phyloP scores from a whole-genome alignment of 2,329 filamentous ascomycete genomes.

The Cladosporium sp. region DNA sequence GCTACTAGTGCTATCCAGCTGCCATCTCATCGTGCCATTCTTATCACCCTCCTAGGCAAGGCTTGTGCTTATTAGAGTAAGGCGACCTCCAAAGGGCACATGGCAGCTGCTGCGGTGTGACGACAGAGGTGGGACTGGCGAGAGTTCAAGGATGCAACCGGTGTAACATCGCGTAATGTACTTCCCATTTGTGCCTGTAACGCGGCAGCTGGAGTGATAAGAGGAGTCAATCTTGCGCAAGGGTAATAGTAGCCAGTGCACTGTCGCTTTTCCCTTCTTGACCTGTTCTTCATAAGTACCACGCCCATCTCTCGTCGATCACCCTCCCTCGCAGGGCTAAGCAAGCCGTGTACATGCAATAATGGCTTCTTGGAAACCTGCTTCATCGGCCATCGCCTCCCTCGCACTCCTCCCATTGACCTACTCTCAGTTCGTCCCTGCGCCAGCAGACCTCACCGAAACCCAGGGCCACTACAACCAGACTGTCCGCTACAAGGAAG shows the following conservation, averaged over 20 bases:
- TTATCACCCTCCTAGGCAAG: constrained; percentile 14
- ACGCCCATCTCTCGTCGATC: not conserved
- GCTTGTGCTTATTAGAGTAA: constrained; percentile 9
- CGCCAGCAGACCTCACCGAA: constrained; percentile 46
- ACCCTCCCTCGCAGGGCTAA: not conserved
- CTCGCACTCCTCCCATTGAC: not conserved
- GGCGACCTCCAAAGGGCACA: not conserved
- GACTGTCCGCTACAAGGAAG: constrained; percentile 60
- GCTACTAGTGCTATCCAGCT: constrained; percentile 1
- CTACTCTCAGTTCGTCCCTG: constrained; percentile 45
- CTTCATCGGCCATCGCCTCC: not conserved
- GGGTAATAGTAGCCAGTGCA: not conserved
- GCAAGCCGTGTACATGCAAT: not conserved
- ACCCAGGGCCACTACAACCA: constrained; percentile 49
- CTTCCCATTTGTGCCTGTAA: not conserved
- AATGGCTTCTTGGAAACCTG: not conserved
- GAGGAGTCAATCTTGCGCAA: not conserved
- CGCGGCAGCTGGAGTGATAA: not conserved
- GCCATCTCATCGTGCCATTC: not conserved
- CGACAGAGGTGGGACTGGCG: not conserved
- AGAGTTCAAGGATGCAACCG: not conserved
- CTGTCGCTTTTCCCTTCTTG: not conserved
- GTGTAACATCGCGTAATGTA: constrained; percentile 8
- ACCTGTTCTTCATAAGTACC: not conserved
- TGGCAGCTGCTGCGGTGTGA: not conserved